Evolutionary conservation across 306 rosid species (phyloP).

Genomic region (Parietaria judaica): DNA sequence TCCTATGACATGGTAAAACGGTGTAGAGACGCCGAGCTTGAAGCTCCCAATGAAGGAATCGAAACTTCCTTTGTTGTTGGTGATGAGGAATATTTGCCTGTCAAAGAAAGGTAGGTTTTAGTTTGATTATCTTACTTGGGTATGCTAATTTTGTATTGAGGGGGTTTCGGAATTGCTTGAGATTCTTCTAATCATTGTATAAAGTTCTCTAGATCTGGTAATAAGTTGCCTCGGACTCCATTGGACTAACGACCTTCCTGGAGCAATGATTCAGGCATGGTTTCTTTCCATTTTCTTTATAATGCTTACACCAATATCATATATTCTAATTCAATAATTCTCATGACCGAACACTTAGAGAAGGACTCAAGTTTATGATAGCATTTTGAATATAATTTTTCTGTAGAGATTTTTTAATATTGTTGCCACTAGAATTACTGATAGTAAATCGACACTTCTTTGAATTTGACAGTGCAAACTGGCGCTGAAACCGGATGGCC

Average conservation of each 20-base stretch:
- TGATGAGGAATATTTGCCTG: constrained; percentile 83
- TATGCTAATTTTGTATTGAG: not conserved
- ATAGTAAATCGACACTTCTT: constrained; percentile 12
- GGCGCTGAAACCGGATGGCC: constrained; percentile 95
- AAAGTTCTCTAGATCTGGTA: constrained; percentile 83
- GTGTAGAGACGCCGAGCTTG: constrained; percentile 44
- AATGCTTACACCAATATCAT: not conserved
- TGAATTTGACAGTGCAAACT: constrained; percentile 62
- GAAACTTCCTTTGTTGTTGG: constrained; percentile 65
- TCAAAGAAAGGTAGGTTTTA: constrained; percentile 58
- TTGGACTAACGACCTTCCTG: constrained; percentile 98
- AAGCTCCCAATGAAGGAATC: constrained; percentile 20
- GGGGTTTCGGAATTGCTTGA: constrained; percentile 3
- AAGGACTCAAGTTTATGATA: not conserved
- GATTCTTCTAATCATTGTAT: constrained; percentile 17
- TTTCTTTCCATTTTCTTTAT: not conserved
- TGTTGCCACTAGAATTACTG: not conserved
- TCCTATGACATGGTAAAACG: constrained; percentile 66
- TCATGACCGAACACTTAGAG: not conserved
- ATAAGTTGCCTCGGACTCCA: constrained; percentile 92
- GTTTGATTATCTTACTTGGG: constrained; percentile 9
- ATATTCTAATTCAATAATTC: no score
- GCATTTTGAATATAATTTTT: no score
- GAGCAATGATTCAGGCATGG: constrained; percentile 91
- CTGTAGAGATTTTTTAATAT: not conserved